Evolutionary conservation across 2,329 filamentous ascomycete genomes (phyloP).

Genomic region (Aspergillus pseudoviridinutans): DNA sequence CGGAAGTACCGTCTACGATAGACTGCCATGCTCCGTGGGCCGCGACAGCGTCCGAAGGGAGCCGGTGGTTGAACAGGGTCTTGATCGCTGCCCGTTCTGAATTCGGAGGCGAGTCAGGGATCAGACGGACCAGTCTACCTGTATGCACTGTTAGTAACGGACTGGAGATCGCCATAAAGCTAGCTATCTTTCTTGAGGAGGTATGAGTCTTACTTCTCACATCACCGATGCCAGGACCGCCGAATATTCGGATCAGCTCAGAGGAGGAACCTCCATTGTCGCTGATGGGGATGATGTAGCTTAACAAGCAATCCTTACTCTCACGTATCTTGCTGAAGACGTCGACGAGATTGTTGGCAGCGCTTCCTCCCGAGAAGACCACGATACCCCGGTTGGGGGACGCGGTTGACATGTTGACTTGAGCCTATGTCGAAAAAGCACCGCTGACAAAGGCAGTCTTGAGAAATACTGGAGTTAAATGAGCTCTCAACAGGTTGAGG

Average conservation of each 20-base stretch:
- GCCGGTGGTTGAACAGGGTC: constrained; percentile 79
- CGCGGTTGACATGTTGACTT: constrained; percentile 8
- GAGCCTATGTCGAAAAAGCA: not conserved
- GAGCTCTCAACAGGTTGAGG: too few species aligned
- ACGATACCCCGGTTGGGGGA: constrained; percentile 58
- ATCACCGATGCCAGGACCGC: constrained; percentile 81
- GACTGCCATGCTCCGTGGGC: constrained; percentile 81
- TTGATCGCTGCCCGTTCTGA: constrained; percentile 72
- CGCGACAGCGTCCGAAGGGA: constrained; percentile 57
- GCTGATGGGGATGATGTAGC: constrained; percentile 89
- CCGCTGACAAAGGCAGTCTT: too few species aligned
- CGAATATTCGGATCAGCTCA: constrained; percentile 90
- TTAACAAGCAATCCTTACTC: constrained; percentile 64
- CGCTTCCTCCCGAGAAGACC: constrained; percentile 87
- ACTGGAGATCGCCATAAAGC: not conserved
- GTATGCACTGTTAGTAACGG: constrained; percentile 8
- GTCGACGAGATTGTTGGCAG: constrained; percentile 91
- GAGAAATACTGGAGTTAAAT: too few species aligned
- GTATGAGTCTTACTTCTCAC: constrained; percentile 58
- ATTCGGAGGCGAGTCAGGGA: constrained; percentile 61
- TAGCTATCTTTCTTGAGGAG: not conserved
- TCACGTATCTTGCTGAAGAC: constrained; percentile 68
- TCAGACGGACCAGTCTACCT: constrained; percentile 87
- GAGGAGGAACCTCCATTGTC: constrained; percentile 95
- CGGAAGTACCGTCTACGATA: constrained; percentile 77